phyloP scores from a whole-genome alignment of 495 filamentous ascomycete genomes.

The Zalerion maritima region DNA sequence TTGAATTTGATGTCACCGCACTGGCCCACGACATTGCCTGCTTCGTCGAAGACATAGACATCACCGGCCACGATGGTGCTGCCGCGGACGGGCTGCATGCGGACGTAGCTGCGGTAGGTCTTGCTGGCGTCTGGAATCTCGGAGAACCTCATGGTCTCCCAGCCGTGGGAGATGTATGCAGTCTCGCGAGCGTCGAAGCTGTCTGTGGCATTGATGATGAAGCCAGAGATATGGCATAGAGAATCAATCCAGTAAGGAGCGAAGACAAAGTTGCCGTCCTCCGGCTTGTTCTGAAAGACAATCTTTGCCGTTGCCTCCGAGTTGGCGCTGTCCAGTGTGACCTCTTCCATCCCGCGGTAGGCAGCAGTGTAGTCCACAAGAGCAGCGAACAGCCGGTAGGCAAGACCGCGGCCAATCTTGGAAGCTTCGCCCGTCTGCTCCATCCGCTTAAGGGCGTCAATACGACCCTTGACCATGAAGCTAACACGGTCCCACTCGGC shows the following conservation, averaged over 20 bases:
- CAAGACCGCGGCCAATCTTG: constrained; percentile 51
- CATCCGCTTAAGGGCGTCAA: constrained; percentile 35
- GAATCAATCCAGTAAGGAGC: constrained; percentile 66
- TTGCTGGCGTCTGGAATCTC: constrained; percentile 46
- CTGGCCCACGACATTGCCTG: constrained; percentile 43
- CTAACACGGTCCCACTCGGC: constrained; percentile 37
- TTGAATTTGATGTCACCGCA: constrained; percentile 47
- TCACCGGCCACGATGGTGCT: constrained; percentile 41
- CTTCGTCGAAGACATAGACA: constrained; percentile 51
- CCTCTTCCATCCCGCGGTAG: constrained; percentile 62
- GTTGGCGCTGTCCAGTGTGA: constrained; percentile 55
- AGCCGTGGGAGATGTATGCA: constrained; percentile 69
- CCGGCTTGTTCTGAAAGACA: constrained; percentile 42
- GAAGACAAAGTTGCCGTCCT: constrained; percentile 48
- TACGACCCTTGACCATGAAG: constrained; percentile 41
- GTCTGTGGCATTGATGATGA: constrained; percentile 69
- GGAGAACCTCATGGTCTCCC: constrained; percentile 58
- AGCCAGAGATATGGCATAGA: constrained; percentile 52
- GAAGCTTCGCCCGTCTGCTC: constrained; percentile 38
- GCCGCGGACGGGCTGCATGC: constrained; percentile 44
- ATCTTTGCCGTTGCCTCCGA: constrained; percentile 61
- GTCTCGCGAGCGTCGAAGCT: constrained; percentile 52
- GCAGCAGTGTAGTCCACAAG: constrained; percentile 53
- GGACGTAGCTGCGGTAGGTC: constrained; percentile 58
- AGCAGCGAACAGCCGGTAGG: constrained; percentile 61